Evolutionary conservation across 2,329 filamentous ascomycete genomes (phyloP).

Genomic region (Xylaria sp.): DNA sequence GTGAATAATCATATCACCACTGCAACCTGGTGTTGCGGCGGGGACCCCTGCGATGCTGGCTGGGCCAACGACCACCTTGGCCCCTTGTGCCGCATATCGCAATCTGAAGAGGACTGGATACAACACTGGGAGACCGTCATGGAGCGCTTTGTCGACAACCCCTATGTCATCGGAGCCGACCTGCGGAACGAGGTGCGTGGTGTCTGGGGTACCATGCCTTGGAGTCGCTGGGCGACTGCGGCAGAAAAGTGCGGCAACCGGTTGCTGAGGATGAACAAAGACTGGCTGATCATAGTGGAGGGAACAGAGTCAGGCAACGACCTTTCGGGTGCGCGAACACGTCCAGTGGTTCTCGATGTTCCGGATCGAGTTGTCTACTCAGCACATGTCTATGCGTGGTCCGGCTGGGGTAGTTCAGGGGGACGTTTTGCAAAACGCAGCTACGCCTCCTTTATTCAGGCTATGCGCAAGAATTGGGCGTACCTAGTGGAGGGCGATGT

Average conservation of each 20-base stretch:
- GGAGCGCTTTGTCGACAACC: slow-evolving; percentile 66
- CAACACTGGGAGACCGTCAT: slow-evolving; percentile 74
- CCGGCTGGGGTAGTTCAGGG: slow-evolving; percentile 71
- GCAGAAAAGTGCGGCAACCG: slow-evolving; percentile 72
- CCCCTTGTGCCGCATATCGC: slow-evolving; percentile 67
- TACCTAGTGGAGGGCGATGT: slow-evolving; percentile 67
- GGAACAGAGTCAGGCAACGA: slow-evolving; percentile 76
- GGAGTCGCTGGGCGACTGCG: slow-evolving; percentile 71
- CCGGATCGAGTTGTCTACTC: slow-evolving; percentile 71
- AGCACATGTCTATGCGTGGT: slow-evolving; percentile 76
- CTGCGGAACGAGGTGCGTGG: slow-evolving; percentile 76
- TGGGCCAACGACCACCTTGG: slow-evolving; percentile 75
- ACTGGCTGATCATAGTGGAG: slow-evolving; percentile 76
- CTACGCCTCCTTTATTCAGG: slow-evolving; percentile 70
- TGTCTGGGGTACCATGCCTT: slow-evolving; percentile 75
- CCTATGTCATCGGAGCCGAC: slow-evolving; percentile 73
- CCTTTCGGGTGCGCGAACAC: slow-evolving; percentile 63
- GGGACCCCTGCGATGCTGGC: slow-evolving; percentile 72
- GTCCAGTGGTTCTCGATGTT: slow-evolving; percentile 68
- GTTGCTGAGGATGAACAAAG: slow-evolving; percentile 66
- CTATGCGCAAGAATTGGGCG: slow-evolving; percentile 74
- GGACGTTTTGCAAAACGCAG: slow-evolving; percentile 69
- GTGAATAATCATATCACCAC: slow-evolving; percentile 78
- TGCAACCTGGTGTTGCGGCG: slow-evolving; percentile 75
- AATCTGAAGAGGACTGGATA: slow-evolving; percentile 75